phyloP scores from a whole-genome alignment of 1,284 basidiomycete genomes.

The Sanghuangporus sanghuang region DNA sequence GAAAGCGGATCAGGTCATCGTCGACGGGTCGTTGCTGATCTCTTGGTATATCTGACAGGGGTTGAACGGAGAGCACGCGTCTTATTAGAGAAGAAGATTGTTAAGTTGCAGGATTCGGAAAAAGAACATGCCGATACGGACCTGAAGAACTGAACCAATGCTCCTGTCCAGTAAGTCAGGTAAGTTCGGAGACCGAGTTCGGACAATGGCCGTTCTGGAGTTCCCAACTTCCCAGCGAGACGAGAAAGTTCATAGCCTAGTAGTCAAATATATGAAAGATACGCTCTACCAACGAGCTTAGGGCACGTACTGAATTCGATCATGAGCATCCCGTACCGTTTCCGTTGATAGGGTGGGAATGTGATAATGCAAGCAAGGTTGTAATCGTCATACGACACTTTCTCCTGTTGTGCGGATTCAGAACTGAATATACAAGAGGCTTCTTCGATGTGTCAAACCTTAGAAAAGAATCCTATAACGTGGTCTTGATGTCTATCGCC shows the following conservation, averaged over 20 bases:
- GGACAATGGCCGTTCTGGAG: slow-evolving; percentile 92
- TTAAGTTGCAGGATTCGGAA: background rate
- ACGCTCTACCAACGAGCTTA: background rate
- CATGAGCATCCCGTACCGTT: slow-evolving; percentile 91
- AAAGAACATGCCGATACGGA: slow-evolving; percentile 28
- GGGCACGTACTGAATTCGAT: slow-evolving; percentile 90
- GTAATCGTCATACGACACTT: slow-evolving; percentile 93
- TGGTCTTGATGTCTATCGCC: slow-evolving; percentile 71
- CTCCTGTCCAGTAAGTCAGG: slow-evolving; percentile 87
- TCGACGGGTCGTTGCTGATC: background rate
- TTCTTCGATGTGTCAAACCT: slow-evolving; percentile 41
- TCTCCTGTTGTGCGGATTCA: slow-evolving; percentile 62
- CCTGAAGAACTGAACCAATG: slow-evolving; percentile 79
- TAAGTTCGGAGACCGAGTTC: slow-evolving; percentile 91
- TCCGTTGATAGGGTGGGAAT: slow-evolving; percentile 88
- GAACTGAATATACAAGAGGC: background rate
- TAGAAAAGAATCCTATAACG: slow-evolving; percentile 94
- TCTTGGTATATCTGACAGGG: slow-evolving; percentile 8
- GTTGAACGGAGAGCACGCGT: slow-evolving; percentile 18
- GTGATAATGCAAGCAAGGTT: slow-evolving; percentile 97
- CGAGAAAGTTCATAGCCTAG: slow-evolving; percentile 89
- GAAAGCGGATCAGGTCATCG: slow-evolving; percentile 14
- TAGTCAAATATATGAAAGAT: background rate
- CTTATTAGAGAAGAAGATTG: slow-evolving; percentile 2
- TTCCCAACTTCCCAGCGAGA: slow-evolving; percentile 74